Conservation (phyloP, 78 protist species). For the Cavenderia fasciculata region DNA sequence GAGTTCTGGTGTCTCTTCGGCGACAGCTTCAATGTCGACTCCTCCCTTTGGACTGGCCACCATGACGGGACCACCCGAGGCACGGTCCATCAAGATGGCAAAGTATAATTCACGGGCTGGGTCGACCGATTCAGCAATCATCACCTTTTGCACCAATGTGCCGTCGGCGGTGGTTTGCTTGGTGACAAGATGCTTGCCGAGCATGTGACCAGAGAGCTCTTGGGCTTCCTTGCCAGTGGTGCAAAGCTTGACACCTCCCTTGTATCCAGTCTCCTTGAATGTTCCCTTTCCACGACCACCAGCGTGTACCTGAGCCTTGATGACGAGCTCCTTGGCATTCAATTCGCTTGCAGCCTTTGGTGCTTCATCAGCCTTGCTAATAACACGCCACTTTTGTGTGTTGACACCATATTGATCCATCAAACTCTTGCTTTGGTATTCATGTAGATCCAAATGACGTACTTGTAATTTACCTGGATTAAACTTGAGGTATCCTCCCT, state of each 20-base stretch:
- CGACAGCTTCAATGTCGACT: slow-evolving; percentile 93
- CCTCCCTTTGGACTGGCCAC: slow-evolving; percentile 93
- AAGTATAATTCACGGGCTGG: slow-evolving; percentile 92
- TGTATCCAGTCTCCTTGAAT: slow-evolving; percentile 90
- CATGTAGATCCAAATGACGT: slow-evolving; percentile 87
- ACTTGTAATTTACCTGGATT: slow-evolving; percentile 55
- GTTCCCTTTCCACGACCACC: slow-evolving; percentile 99
- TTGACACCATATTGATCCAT: slow-evolving; percentile 84
- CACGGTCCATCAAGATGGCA: slow-evolving; percentile 97
- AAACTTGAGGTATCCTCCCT: slow-evolving; percentile 35
- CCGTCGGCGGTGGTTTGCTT: slow-evolving; percentile 95
- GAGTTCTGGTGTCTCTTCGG: slow-evolving; percentile 79
- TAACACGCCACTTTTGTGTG: slow-evolving; percentile 75
- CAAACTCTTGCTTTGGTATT: slow-evolving; percentile 86
- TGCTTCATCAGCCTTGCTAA: slow-evolving; percentile 75
- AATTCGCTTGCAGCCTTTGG: slow-evolving; percentile 53
- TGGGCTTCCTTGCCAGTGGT: slow-evolving; percentile 62
- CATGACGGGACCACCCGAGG: slow-evolving; percentile 78
- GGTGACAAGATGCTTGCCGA: slow-evolving; percentile 94
- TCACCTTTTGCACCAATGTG: slow-evolving; percentile 78
- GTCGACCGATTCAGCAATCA: slow-evolving; percentile 78
- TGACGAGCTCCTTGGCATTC: slow-evolving; percentile 75
- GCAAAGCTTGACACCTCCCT: slow-evolving; percentile 94
- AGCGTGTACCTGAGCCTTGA: slow-evolving; percentile 93
- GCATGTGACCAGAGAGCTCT: slow-evolving; percentile 87